These are phyloP conservation scores for Cyclotella cryptica DNA, from an alignment of 108 stramenopile genomes.

Conservation along the genomic window DNA sequence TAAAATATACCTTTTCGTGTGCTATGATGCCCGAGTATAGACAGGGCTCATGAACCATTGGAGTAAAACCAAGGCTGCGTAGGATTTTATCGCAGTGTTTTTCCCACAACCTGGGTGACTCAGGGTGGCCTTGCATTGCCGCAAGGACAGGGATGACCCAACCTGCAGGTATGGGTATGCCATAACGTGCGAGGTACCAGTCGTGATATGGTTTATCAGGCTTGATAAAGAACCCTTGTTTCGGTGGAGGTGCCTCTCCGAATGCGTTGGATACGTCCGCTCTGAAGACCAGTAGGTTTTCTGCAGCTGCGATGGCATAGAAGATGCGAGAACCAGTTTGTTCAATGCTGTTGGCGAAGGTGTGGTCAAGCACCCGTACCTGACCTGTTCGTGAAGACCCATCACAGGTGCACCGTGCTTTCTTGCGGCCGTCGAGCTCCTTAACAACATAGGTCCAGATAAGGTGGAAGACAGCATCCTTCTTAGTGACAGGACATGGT, in stretches of 20 bases:
- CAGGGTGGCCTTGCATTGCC: slow-evolving; percentile 32
- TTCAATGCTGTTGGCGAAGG: background rate
- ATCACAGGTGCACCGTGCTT: background rate
- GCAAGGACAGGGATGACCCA: background rate
- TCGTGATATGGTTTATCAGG: background rate
- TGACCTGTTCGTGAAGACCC: background rate
- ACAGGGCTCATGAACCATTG: background rate
- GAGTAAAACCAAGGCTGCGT: too few relatives aligned
- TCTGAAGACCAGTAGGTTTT: slow-evolving; percentile 4
- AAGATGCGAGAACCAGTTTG: background rate
- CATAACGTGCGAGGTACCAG: too few relatives aligned
- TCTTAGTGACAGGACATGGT: background rate
- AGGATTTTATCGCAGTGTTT: slow-evolving; percentile 11
- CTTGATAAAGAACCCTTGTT: background rate
- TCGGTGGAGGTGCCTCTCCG: background rate
- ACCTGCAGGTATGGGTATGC: background rate
- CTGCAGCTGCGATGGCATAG: background rate
- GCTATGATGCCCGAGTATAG: background rate
- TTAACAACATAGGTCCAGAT: background rate
- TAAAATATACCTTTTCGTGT: slow-evolving; percentile 16
- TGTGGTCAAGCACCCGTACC: background rate
- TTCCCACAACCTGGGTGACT: slow-evolving; percentile 27
- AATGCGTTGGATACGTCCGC: slow-evolving; percentile 20
- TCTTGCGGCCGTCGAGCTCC: background rate
- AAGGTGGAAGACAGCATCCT: background rate